These are phyloP conservation scores for Talaromyces stipitatus DNA, from an alignment of 495 filamentous ascomycete genomes.

Conservation along the genomic window DNA sequence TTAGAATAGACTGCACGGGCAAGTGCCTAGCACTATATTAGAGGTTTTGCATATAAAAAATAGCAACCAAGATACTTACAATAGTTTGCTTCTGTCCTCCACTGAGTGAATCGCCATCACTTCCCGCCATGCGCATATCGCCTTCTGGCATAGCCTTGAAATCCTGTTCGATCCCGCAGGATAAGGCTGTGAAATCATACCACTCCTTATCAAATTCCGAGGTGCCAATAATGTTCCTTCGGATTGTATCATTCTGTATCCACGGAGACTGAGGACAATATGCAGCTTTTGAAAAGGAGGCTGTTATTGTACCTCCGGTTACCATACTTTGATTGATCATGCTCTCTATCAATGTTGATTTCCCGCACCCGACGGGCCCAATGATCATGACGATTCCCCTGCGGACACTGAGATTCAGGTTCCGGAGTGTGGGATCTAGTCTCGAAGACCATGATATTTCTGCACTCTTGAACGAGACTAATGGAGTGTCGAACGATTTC, in stretches of 20 bases:
- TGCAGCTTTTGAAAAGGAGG: conserved; percentile 7
- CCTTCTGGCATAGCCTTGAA: conserved; percentile 36
- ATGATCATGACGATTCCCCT: conserved; percentile 29
- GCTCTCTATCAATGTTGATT: conserved; percentile 31
- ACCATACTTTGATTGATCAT: conserved; percentile 16
- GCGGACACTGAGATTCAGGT: conserved; percentile 19
- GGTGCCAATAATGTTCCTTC: conserved; percentile 23
- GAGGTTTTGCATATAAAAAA: not conserved
- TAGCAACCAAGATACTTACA: not conserved
- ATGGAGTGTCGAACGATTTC: conserved; percentile 15
- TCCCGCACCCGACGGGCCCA: conserved; percentile 34
- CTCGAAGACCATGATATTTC: conserved; percentile 4
- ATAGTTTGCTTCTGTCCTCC: conserved; percentile 75
- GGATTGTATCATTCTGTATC: conserved; percentile 32
- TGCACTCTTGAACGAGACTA: conserved; percentile 7
- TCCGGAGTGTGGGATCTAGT: conserved; percentile 14
- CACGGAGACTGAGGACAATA: conserved; percentile 38
- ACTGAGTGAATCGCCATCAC: conserved; percentile 72
- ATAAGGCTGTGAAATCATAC: conserved; percentile 21
- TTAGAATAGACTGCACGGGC: conserved; percentile 17
- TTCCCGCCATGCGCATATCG: conserved; percentile 70
- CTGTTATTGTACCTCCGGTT: conserved; percentile 11
- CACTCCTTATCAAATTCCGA: conserved; percentile 17
- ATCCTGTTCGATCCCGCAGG: conserved; percentile 23
- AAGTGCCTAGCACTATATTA: conserved; percentile 9